Conservation (phyloP, 331 rosid genomes). For the Rhamnella rubrinervis region DNA sequence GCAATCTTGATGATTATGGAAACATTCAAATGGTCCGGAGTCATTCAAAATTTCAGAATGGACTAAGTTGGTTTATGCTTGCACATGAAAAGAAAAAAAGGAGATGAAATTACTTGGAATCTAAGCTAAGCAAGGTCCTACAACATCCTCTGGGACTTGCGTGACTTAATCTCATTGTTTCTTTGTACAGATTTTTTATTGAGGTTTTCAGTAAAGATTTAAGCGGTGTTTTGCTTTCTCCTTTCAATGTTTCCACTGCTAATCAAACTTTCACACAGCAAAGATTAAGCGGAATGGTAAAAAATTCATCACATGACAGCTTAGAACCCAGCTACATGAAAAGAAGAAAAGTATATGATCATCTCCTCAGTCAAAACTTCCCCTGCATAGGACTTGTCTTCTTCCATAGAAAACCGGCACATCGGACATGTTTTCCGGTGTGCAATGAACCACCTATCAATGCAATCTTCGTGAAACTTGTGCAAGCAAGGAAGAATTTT, state of each 20-base stretch:
- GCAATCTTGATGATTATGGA: too few relatives aligned
- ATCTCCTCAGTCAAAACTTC: constrained; percentile 78
- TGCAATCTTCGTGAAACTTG: constrained; percentile 72
- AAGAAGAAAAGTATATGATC: constrained; percentile 91
- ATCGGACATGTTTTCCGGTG: constrained; percentile 70
- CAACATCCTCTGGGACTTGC: neutral
- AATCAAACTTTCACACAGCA: too few relatives aligned
- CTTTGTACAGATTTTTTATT: neutral
- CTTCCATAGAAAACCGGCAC: constrained; percentile 74
- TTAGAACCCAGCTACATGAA: constrained; percentile 84
- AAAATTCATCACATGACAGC: neutral
- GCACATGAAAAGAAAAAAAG: neutral
- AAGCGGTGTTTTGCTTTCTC: too few relatives aligned
- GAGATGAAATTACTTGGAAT: neutral
- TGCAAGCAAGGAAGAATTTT: constrained; percentile 78
- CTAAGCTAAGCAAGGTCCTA: neutral
- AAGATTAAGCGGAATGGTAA: neutral
- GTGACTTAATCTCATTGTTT: neutral
- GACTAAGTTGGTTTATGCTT: too few relatives aligned
- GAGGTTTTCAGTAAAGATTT: too few relatives aligned
- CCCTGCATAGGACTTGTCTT: constrained; percentile 27
- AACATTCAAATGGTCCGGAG: too few relatives aligned
- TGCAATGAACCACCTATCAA: constrained; percentile 71
- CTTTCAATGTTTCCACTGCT: too few relatives aligned
- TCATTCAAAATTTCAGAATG: too few relatives aligned